Evolutionary conservation across 225 moss, liverwort and hornwort genomes (phyloP).

Genomic region (Asterella californica): DNA sequence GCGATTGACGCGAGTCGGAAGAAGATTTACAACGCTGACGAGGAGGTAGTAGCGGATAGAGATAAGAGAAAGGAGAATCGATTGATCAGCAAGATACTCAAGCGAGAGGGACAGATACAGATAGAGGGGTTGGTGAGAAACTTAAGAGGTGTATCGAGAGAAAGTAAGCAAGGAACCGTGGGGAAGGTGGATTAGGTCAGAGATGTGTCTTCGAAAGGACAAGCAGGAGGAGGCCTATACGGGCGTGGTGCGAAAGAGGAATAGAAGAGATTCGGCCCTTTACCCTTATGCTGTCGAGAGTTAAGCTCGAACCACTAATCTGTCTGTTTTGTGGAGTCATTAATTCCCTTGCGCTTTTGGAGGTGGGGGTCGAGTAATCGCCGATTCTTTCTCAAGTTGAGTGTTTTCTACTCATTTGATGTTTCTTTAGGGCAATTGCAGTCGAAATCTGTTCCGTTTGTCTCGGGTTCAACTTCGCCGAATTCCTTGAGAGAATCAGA

Average conservation of each 20-base stretch:
- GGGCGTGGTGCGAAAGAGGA: conserved; percentile 16
- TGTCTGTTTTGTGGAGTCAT: not conserved
- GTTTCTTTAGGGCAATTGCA: not conserved
- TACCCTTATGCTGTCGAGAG: conserved; percentile 23
- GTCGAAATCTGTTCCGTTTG: not conserved
- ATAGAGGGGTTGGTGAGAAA: not conserved
- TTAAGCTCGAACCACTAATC: conserved; percentile 10
- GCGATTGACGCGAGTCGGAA: not conserved
- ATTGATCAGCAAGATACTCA: conserved; percentile 6
- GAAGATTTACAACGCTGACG: not conserved
- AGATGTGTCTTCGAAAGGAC: conserved; percentile 31
- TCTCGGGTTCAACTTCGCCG: not conserved
- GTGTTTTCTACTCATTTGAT: not conserved
- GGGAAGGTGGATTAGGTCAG: conserved; percentile 41
- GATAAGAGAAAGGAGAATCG: not conserved
- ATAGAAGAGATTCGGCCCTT: conserved; percentile 20
- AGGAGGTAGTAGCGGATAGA: not conserved
- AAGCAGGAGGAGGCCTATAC: conserved; percentile 20
- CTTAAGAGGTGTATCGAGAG: not conserved
- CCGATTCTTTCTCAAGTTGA: not conserved
- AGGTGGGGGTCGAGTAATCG: conserved; percentile 4
- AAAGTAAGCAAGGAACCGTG: conserved; percentile 2
- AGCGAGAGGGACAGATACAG: not conserved
- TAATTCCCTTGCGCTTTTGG: not conserved
- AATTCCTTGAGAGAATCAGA: not conserved